Percentiles rank a stretch among this genome's conserved stretches.
Evolutionary conservation across 1,139 yeast genomes (phyloP).

Genomic region (Candida neerlandica): DNA sequence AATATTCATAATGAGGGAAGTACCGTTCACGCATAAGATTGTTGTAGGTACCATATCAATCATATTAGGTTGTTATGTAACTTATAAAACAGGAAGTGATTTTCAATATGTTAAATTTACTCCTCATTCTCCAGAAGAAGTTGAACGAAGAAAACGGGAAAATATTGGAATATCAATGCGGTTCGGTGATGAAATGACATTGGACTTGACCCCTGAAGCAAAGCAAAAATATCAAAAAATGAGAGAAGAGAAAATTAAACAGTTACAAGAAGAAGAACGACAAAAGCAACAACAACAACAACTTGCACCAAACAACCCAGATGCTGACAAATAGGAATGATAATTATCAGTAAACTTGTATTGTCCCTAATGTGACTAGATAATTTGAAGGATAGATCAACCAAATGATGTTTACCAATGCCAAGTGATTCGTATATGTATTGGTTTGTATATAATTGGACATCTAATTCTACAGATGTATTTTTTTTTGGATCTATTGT

Average conservation of each 20-base stretch:
- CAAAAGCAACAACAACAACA: constrained; percentile 6
- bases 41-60: constrained; percentile 44
- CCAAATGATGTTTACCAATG: no score
- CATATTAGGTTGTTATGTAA: constrained; percentile 13
- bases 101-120: constrained; percentile 42
- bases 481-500: no score
- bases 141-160: constrained; percentile 40
- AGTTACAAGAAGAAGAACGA: constrained; percentile 5
- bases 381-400: no score
- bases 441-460: no score
- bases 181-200: constrained; percentile 38
- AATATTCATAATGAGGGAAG: constrained; percentile 20
- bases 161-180: constrained; percentile 33
- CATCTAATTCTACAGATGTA: no score
- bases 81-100: constrained; percentile 36
- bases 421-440: no score
- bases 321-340: no score
- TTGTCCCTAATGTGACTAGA: not conserved
- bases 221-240: constrained; percentile 32
- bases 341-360: no score
- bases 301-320: not conserved
- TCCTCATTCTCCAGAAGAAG: constrained; percentile 44
- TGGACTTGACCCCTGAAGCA: constrained; percentile 50
- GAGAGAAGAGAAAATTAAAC: constrained; percentile 23
- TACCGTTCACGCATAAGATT: constrained; percentile 37